Evolutionary conservation across 495 filamentous ascomycete genomes (phyloP).

Genomic region (Sporormia fimetaria): DNA sequence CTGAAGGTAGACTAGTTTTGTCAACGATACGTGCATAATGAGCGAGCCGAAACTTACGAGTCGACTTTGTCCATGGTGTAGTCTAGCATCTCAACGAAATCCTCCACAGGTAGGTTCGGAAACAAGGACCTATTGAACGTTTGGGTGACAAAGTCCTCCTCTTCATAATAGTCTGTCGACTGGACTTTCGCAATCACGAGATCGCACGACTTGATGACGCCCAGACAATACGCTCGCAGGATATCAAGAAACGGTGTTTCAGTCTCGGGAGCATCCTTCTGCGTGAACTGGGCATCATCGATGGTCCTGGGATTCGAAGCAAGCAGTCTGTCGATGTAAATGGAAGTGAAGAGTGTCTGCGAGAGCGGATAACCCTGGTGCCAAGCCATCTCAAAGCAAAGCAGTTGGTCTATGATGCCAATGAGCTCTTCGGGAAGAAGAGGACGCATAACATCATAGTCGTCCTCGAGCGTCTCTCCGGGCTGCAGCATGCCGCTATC

Average conservation of each 20-base stretch:
- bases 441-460: slow-evolving; percentile 64
- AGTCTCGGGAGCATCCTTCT: slow-evolving; percentile 2
- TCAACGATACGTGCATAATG: background rate
- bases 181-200: slow-evolving; percentile 64
- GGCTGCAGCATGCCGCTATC: slow-evolving; percentile 74
- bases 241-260: slow-evolving; percentile 42
- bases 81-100: slow-evolving; percentile 19
- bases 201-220: slow-evolving; percentile 69
- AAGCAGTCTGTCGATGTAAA: slow-evolving; percentile 79
- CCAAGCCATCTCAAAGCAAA: slow-evolving; percentile 96
- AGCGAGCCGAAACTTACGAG: slow-evolving; percentile 14
- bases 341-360: slow-evolving; percentile 87
- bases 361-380: slow-evolving; percentile 88
- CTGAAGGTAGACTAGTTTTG: background rate
- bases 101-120: slow-evolving; percentile 28
- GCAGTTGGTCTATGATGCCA: slow-evolving; percentile 86
- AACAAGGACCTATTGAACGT: slow-evolving; percentile 73
- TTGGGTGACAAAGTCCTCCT: slow-evolving; percentile 92
- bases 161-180: slow-evolving; percentile 81
- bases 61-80: slow-evolving; percentile 11
- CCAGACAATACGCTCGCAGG: slow-evolving; percentile 77
- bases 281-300: slow-evolving; percentile 55
- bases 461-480: slow-evolving; percentile 69
- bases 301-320: slow-evolving; percentile 55
- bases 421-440: slow-evolving; percentile 69